These are phyloP conservation scores for Wickerhamomyces hampshirensis DNA, from an alignment of 805 yeast species.

Conservation along the genomic window DNA sequence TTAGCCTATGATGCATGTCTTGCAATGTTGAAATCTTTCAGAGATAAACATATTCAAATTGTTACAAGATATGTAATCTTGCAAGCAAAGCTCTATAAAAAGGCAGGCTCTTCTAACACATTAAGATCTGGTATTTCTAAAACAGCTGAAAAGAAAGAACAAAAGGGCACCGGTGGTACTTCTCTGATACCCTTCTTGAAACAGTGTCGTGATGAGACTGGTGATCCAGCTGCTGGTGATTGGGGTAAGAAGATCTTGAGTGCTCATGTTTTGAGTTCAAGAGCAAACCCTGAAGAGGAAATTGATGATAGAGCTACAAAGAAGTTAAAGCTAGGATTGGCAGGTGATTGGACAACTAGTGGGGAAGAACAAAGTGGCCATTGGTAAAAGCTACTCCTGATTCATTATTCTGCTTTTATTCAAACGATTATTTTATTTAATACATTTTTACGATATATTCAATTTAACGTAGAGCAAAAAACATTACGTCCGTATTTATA, in stretches of 20 bases:
- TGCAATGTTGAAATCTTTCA: constrained; percentile 80
- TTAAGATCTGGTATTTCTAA: constrained; percentile 58
- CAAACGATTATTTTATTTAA: not conserved
- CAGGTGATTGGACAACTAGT: constrained; percentile 26
- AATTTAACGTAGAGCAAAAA: too few relatives aligned
- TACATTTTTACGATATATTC: not conserved
- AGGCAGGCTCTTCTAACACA: constrained; percentile 52
- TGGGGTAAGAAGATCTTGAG: constrained; percentile 81
- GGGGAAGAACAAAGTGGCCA: constrained; percentile 29
- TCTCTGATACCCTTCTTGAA: constrained; percentile 85
- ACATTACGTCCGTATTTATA: constrained; percentile 2
- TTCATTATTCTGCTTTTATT: not conserved
- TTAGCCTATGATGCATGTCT: constrained; percentile 83
- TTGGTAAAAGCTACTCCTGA: constrained; percentile 21
- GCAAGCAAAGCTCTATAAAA: constrained; percentile 59
- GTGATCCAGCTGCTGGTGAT: constrained; percentile 85
- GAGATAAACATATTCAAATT: constrained; percentile 91
- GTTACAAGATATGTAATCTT: constrained; percentile 82
- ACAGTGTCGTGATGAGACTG: constrained; percentile 95
- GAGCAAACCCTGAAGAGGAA: constrained; percentile 8
- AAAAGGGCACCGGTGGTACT: constrained; percentile 92
- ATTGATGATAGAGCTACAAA: constrained; percentile 14
- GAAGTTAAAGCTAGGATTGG: constrained; percentile 27
- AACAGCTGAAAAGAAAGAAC: constrained; percentile 45
- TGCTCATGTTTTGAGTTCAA: constrained; percentile 38